These are phyloP conservation scores for Annulohypoxylon truncatum DNA, from an alignment of 2,329 filamentous ascomycete genomes.

Conservation along the genomic window DNA sequence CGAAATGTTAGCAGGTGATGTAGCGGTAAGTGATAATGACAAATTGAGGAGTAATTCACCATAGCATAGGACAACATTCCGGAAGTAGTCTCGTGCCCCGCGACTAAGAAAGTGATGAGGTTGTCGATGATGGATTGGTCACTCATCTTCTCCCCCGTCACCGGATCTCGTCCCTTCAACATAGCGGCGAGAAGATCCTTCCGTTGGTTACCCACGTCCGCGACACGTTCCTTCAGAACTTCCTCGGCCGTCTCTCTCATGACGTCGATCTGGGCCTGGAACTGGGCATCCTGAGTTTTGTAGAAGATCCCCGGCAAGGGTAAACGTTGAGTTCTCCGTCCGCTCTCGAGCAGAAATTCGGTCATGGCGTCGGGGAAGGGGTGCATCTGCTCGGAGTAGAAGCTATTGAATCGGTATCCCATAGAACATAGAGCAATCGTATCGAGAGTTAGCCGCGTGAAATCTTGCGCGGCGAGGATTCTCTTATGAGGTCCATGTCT, in stretches of 20 bases:
- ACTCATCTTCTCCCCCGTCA: constrained; percentile 60
- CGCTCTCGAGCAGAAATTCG: constrained; percentile 59
- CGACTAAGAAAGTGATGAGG: constrained; percentile 54
- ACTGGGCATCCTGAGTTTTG: constrained; percentile 46
- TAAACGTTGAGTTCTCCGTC: constrained; percentile 49
- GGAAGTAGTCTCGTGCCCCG: constrained; percentile 67
- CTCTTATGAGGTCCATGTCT: constrained; percentile 55
- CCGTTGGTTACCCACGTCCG: constrained; percentile 3
- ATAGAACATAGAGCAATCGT: constrained; percentile 69
- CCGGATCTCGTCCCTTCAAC: constrained; percentile 62
- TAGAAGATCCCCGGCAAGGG: constrained; percentile 38
- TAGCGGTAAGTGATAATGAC: neutral
- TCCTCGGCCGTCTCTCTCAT: constrained; percentile 57
- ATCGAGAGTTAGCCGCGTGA: constrained; percentile 71
- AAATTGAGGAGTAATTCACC: constrained; percentile 55
- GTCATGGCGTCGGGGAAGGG: constrained; percentile 67
- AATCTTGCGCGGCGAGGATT: constrained; percentile 67
- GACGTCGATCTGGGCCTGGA: constrained; percentile 53
- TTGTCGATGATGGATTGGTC: constrained; percentile 62
- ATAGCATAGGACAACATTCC: constrained; percentile 56
- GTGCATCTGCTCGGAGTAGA: constrained; percentile 67
- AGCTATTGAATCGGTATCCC: constrained; percentile 68
- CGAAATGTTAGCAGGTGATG: constrained; percentile 40
- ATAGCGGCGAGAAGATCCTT: constrained; percentile 66
- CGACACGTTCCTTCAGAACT: constrained; percentile 58